Conservation (phyloP, 441 rosid genomes). For the Dalechampia spathulata region DNA sequence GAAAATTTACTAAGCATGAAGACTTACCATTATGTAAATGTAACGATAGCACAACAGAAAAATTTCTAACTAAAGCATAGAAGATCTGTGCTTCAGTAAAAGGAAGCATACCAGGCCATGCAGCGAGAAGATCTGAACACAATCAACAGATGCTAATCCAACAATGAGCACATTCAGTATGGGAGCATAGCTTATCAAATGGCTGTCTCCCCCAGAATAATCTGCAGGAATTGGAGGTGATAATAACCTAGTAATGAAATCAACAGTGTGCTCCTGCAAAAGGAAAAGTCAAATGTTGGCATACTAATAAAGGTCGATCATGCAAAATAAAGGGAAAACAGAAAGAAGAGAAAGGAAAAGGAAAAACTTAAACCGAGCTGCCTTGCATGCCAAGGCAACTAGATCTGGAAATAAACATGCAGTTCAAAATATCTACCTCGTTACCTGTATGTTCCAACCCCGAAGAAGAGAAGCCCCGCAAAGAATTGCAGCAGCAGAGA, state of each 20-base stretch:
- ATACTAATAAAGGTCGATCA: neutral
- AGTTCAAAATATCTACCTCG: conserved; percentile 3
- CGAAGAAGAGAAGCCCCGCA: conserved; percentile 96
- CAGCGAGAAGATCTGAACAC: conserved; percentile 81
- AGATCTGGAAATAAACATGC: conserved; percentile 2
- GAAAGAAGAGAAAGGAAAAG: neutral
- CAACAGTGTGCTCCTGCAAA: conserved; percentile 83
- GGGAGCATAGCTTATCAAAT: conserved; percentile 71
- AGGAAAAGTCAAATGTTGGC: neutral
- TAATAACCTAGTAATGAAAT: conserved; percentile 70
- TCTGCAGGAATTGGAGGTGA: conserved; percentile 75
- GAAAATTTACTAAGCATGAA: neutral
- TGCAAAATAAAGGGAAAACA: conserved; percentile 2
- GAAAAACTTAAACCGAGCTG: neutral
- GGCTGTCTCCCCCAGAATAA: conserved; percentile 66
- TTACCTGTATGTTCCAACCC: conserved; percentile 95
- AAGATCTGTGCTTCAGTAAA: neutral
- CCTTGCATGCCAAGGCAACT: conserved; percentile 4
- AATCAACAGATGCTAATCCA: conserved; percentile 85
- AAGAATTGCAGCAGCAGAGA: conserved; percentile 88
- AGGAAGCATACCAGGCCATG: conserved; percentile 77
- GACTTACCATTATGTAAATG: neutral
- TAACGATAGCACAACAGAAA: neutral
- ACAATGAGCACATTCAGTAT: conserved; percentile 82
- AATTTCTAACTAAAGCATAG: neutral